phyloP scores from a whole-genome alignment of 2,329 filamentous ascomycete species.

The Fusarium sp. region DNA sequence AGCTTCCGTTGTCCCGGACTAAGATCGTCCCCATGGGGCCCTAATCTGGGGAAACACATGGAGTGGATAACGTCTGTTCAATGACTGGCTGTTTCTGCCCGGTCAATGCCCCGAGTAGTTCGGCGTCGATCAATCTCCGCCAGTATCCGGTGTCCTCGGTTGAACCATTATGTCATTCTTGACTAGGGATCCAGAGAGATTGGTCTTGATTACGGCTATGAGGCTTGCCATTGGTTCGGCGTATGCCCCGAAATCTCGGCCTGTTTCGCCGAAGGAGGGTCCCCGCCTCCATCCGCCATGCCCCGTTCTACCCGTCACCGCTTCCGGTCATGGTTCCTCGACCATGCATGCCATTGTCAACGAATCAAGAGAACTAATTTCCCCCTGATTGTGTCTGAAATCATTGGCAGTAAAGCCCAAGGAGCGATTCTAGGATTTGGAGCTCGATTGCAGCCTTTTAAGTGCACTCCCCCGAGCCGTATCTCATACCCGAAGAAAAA shows the following conservation, averaged over 20 bases:
- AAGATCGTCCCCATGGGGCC: neutral
- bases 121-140: neutral
- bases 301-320: neutral
- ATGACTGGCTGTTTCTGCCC: neutral
- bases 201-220: neutral
- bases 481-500: neutral
- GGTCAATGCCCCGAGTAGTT: neutral
- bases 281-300: neutral
- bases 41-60: neutral
- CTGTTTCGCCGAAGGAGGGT: neutral
- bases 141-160: neutral
- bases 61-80: neutral
- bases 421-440: neutral
- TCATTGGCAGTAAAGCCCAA: neutral
- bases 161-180: neutral
- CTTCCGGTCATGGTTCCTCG: neutral
- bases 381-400: neutral
- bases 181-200: neutral
- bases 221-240: neutral
- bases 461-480: neutral
- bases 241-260: neutral
- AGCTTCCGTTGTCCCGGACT: neutral
- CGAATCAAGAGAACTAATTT: neutral
- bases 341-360: neutral
- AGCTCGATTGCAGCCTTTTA: neutral